Evolutionary conservation across 768 basidiomycete species (phyloP).

Genomic region (Paxillus involutus): DNA sequence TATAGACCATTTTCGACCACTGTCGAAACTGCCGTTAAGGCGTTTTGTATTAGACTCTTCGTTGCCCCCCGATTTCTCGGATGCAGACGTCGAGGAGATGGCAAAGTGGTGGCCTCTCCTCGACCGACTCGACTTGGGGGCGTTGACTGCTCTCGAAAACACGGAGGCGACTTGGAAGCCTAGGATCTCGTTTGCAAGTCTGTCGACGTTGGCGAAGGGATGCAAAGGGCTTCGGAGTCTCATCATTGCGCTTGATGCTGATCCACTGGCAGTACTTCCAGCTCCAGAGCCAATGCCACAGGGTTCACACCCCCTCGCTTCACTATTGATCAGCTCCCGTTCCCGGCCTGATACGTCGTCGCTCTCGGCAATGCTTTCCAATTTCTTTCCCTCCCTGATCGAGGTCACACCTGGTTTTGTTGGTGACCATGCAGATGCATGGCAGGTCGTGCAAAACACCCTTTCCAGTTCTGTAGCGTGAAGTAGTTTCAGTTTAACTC

Average conservation of each 20-base stretch:
- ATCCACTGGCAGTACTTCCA: neutral
- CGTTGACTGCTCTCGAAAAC: constrained; percentile 25
- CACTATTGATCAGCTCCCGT: constrained; percentile 36
- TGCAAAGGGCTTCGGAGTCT: constrained; percentile 19
- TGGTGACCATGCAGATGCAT: constrained; percentile 30
- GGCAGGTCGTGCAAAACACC: constrained; percentile 19
- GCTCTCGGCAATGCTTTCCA: constrained; percentile 31
- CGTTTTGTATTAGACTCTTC: constrained; percentile 41
- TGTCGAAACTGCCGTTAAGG: constrained; percentile 36
- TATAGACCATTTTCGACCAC: constrained; percentile 33
- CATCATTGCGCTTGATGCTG: constrained; percentile 17
- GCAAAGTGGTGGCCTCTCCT: constrained; percentile 47
- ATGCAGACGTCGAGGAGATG: constrained; percentile 39
- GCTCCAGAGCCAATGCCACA: neutral
- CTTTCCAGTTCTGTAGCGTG: constrained; percentile 1
- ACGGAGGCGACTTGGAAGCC: constrained; percentile 17
- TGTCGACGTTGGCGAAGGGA: constrained; percentile 14
- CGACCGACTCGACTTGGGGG: constrained; percentile 41
- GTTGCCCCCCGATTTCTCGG: constrained; percentile 37
- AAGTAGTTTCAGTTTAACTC: neutral
- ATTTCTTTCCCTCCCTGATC: constrained; percentile 40
- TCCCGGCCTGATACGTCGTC: constrained; percentile 25
- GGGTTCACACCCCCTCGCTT: constrained; percentile 23
- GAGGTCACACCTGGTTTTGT: constrained; percentile 35
- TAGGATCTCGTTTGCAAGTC: constrained; percentile 14